Conservation (phyloP, 75 land plant genomes). For the Cupressus sempervirens region DNA sequence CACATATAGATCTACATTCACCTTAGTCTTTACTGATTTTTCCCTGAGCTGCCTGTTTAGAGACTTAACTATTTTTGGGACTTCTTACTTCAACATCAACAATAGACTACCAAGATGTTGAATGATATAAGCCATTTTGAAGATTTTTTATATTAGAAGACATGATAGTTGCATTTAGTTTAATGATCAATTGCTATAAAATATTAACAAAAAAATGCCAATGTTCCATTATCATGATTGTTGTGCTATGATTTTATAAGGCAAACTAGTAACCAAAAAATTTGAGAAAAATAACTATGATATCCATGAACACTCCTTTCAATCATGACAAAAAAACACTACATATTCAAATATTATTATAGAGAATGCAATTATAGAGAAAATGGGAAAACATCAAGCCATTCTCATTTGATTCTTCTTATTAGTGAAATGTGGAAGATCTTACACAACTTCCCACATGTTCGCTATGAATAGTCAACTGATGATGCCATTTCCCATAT, state of each 20-base stretch:
- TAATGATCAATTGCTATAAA: neutral
- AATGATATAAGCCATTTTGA: neutral
- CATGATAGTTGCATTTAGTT: neutral
- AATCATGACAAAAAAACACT: neutral
- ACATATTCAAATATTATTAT: neutral
- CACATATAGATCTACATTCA: slow-evolving; percentile 4
- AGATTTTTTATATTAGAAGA: neutral
- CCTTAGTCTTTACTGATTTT: slow-evolving; percentile 97
- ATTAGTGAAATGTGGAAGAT: neutral
- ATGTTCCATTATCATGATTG: neutral
- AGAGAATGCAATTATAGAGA: neutral
- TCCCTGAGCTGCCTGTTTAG: slow-evolving; percentile 90
- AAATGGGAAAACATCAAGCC: neutral
- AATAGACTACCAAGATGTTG: slow-evolving; percentile 57
- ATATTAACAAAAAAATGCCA: neutral
- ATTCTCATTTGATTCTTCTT: neutral
- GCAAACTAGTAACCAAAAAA: neutral
- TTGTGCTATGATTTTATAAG: neutral
- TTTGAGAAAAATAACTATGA: neutral
- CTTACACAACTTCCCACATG: neutral
- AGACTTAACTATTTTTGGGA: slow-evolving; percentile 89
- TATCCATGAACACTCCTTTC: neutral
- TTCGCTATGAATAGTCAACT: neutral
- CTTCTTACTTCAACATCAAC: slow-evolving; percentile 87
- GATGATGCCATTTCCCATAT: neutral